Percentiles rank a stretch among this genome's conserved stretches.
phyloP scores from a whole-genome alignment of 2,329 filamentous ascomycete species.

The Neofusicoccum laricinum region DNA sequence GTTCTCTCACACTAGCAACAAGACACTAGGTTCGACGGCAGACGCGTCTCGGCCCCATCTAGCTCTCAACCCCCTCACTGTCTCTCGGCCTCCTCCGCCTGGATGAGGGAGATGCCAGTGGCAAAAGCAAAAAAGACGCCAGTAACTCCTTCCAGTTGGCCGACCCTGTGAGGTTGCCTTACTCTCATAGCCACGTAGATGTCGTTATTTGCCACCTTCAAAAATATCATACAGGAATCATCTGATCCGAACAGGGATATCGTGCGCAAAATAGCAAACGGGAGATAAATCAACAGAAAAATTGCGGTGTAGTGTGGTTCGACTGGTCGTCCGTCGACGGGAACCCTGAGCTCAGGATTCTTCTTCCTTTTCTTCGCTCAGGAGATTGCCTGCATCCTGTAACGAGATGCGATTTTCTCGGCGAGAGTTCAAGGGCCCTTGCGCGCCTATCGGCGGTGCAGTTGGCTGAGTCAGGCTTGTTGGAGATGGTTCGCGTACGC shows the following conservation, averaged over 20 bases:
- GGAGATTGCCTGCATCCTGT: not conserved
- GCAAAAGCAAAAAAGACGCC: no score
- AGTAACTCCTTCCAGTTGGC: not conserved
- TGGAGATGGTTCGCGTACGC: not conserved
- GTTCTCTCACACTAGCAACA: not conserved
- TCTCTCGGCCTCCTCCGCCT: no score
- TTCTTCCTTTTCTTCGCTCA: not conserved
- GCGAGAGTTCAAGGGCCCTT: not conserved
- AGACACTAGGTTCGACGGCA: not conserved
- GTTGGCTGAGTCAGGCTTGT: not conserved
- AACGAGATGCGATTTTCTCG: not conserved
- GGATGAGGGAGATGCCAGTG: no score
- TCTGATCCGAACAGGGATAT: not conserved
- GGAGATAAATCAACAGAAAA: not conserved
- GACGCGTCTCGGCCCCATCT: not conserved
- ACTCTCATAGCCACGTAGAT: not conserved
- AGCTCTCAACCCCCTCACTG: no score
- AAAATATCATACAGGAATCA: conserved; percentile 1
- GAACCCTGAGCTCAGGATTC: not conserved
- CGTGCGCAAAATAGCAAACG: not conserved
- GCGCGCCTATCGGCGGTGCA: not conserved
- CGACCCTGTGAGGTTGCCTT: not conserved
- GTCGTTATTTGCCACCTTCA: not conserved
- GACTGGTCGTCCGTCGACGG: no score
- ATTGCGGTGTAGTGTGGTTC: not conserved